Conservation (phyloP, 768 basidiomycete genomes). For the Boletus tylopilopsis region DNA sequence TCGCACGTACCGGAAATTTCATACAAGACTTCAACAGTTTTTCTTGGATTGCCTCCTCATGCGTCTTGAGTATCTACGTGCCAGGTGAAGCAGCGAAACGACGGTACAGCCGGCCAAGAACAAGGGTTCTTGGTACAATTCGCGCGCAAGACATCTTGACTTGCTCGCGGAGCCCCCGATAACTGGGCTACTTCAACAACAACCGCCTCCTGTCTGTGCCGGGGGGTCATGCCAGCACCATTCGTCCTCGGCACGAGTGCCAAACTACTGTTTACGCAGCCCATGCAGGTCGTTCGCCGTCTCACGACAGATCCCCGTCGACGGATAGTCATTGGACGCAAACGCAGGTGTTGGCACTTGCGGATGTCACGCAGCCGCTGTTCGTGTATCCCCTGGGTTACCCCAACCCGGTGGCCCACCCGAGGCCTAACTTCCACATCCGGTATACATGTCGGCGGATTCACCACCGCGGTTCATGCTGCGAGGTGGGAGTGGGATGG, state of each 20-base stretch:
- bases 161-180: conserved; percentile 32
- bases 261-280: conserved; percentile 29
- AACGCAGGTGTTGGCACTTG: conserved; percentile 21
- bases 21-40: conserved; percentile 37
- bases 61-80: conserved; percentile 45
- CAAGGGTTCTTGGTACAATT: conserved; percentile 27
- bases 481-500: background rate
- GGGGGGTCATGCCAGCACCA: conserved; percentile 19
- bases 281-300: conserved; percentile 21
- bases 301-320: conserved; percentile 27
- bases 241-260: conserved; percentile 31
- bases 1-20: conserved; percentile 36
- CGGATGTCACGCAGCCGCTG: conserved; percentile 28
- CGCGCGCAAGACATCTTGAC: conserved; percentile 27
- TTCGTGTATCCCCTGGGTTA: conserved; percentile 28
- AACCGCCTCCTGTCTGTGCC: conserved; percentile 4
- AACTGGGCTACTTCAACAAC: conserved; percentile 26
- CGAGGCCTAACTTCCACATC: conserved; percentile 20
- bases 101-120: conserved; percentile 30
- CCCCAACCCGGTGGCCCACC: conserved; percentile 28
- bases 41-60: conserved; percentile 45
- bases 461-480: conserved; percentile 24
- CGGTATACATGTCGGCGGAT: conserved; percentile 29
- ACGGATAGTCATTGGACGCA: conserved; percentile 32
- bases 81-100: conserved; percentile 34